Evolutionary conservation across 1,139 yeast species (phyloP).

Genomic region (Blastobotrys buckinghamii): DNA sequence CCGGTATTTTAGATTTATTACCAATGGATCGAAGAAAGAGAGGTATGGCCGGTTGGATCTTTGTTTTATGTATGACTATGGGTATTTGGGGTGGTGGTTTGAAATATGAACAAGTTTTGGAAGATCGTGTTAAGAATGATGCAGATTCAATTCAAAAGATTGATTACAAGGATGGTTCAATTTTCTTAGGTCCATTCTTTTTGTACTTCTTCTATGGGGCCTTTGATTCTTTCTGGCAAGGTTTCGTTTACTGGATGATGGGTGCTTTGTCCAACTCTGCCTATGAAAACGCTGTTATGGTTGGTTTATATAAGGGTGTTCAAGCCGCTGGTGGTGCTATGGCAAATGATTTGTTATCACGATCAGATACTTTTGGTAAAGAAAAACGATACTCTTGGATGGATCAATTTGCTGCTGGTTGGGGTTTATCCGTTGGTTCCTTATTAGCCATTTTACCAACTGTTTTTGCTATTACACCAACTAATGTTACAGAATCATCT

Average conservation of each 20-base stretch:
- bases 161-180: conserved; percentile 20
- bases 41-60: conserved; percentile 45
- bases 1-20: conserved; percentile 42
- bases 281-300: conserved; percentile 47
- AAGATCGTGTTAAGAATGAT: conserved; percentile 10
- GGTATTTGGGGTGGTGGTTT: conserved; percentile 58
- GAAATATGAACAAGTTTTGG: conserved; percentile 37
- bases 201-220: conserved; percentile 48
- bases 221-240: conserved; percentile 51
- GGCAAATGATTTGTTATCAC: conserved; percentile 50
- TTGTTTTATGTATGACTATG: conserved; percentile 39
- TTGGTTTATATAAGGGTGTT: conserved; percentile 51
- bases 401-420: conserved; percentile 44
- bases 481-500: conserved; percentile 11
- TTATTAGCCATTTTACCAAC: conserved; percentile 37
- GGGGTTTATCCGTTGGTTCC: conserved; percentile 49
- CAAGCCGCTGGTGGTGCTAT: conserved; percentile 57
- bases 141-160: conserved; percentile 14
- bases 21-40: conserved; percentile 39
- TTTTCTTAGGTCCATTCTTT: conserved; percentile 20
- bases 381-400: conserved; percentile 33
- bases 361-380: conserved; percentile 10
- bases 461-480: conserved; percentile 27
- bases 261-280: conserved; percentile 53
- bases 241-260: conserved; percentile 46